Evolutionary conservation across 2,329 filamentous ascomycete species (phyloP), one percentile per base, ranked within the genome.

Genomic region (Penicillium brasilianum): DNA sequence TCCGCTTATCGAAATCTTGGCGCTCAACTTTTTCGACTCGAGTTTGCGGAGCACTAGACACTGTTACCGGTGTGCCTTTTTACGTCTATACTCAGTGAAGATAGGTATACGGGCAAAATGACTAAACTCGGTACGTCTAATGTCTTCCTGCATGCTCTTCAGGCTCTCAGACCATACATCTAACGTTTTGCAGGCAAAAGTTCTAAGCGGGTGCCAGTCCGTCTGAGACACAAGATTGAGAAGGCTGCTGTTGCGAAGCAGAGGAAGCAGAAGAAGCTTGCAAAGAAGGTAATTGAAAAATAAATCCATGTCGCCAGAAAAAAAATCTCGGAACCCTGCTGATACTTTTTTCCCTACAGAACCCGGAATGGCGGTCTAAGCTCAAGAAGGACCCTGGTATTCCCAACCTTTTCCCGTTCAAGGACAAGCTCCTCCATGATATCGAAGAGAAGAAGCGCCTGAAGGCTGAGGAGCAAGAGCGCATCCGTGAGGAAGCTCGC

Each of bases 301-400:
- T 43, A 13, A 13, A 13, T 37, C 5, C n/a, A 5, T 30, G 4
- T 14, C 7, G 14, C 11, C 8, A 44, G 6, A 18, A 7, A 6
- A n/a, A 8, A 51, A 13, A 36, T 48, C 1, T 9, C n/a, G 20
- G 49, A 36, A 8, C 44, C 39, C 58, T 48, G 58, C 63, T 71
- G n/a, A 68, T 56, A 25, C n/a, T 20, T 52, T 59, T 18, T 58
- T 32, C n/a, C 58, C 32, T 44, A 4, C 64, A 87, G 87, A 97
- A 97, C 78, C 94, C 95, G 36, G 88, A 97, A 91, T 98, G 95
- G 93, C 88, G 91, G 70, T 93, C 92, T 61, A 91, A 93, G 77
- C 77, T 97, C 69, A 98, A 97, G 87, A 99, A 98, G 82, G 95
- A 99, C 72, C 95, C 94, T 25, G 95, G 95, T 52, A 97, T 99